Conservation (phyloP, 148 eudicot species). For the Mesembryanthemum crystallinum region DNA sequence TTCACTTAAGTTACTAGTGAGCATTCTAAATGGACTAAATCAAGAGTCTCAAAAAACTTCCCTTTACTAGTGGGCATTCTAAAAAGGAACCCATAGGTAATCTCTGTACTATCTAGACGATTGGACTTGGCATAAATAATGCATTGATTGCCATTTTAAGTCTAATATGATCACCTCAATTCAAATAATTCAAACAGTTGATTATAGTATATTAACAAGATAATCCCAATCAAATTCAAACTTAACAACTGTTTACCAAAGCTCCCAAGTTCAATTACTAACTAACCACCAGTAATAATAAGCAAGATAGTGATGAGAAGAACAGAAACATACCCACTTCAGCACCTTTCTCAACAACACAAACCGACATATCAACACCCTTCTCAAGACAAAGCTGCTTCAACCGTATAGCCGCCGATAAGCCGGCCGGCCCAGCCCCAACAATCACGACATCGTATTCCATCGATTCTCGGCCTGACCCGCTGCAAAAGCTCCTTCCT, state of each 20-base stretch:
- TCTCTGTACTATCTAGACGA: not conserved
- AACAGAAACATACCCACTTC: constrained; percentile 66
- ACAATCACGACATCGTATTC: constrained; percentile 86
- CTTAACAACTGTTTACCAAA: not conserved
- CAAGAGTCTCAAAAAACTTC: not conserved
- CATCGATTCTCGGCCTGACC: constrained; percentile 53
- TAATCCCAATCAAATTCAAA: not conserved
- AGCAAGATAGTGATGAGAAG: not conserved
- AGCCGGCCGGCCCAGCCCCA: constrained; percentile 95
- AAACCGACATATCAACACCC: constrained; percentile 73
- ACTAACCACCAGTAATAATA: not conserved
- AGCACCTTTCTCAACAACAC: constrained; percentile 95
- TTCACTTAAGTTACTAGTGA: not conserved
- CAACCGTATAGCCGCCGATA: constrained; percentile 85
- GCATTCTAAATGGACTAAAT: not conserved
- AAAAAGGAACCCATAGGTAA: too few relatives aligned
- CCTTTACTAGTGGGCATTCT: too few relatives aligned
- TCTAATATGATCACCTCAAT: constrained; percentile 6
- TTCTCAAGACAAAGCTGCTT: constrained; percentile 68
- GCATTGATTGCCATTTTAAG: not conserved
- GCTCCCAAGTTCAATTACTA: not conserved
- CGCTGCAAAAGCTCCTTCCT: constrained; percentile 41
- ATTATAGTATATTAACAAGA: not conserved
- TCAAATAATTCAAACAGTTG: not conserved
- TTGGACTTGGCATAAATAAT: not conserved